Percentiles rank a stretch among this genome's conserved stretches.
These are phyloP conservation scores for Populus tremula DNA, from an alignment of 345 rosid species.

Conservation along the genomic window DNA sequence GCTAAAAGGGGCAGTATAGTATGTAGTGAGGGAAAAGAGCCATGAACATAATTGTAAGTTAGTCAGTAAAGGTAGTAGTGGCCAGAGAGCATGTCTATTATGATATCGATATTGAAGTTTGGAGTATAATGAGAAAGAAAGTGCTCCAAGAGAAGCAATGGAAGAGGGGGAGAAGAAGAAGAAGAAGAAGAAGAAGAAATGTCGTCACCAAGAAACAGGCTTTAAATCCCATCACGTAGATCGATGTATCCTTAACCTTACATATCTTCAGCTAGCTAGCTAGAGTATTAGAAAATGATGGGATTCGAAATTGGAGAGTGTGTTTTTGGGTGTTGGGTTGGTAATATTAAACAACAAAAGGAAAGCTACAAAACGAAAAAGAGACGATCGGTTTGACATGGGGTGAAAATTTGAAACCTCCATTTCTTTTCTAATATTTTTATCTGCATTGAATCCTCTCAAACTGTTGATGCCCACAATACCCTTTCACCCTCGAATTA, in stretches of 20 bases:
- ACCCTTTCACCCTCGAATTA: constrained; percentile 5
- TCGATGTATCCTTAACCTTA: constrained; percentile 46
- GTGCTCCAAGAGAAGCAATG: background rate
- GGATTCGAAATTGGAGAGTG: constrained; percentile 39
- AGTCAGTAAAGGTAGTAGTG: constrained; percentile 29
- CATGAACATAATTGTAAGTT: constrained; percentile 13
- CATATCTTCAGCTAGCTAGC: constrained; percentile 4
- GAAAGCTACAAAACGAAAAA: constrained; percentile 39
- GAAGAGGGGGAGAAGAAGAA: background rate
- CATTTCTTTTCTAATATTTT: background rate
- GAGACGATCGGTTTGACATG: constrained; percentile 43
- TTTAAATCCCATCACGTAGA: constrained; percentile 46
- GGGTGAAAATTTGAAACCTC: constrained; percentile 12
- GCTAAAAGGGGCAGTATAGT: background rate
- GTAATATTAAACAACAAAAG: constrained; percentile 37
- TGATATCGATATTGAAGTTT: constrained; percentile 33
- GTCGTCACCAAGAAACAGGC: constrained; percentile 41
- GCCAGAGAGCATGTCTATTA: constrained; percentile 26
- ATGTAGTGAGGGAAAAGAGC: background rate
- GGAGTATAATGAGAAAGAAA: constrained; percentile 21
- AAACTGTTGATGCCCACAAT: constrained; percentile 7
- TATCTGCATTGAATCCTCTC: background rate
- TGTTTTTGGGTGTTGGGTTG: constrained; percentile 28
- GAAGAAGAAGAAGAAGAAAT: constrained; percentile 29
- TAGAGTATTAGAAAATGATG: constrained; percentile 38